Evolutionary conservation across 371 early-diverging fungal genomes (phyloP), one percentile per base, ranked within the genome.

Genomic region (Mycotypha africana): DNA sequence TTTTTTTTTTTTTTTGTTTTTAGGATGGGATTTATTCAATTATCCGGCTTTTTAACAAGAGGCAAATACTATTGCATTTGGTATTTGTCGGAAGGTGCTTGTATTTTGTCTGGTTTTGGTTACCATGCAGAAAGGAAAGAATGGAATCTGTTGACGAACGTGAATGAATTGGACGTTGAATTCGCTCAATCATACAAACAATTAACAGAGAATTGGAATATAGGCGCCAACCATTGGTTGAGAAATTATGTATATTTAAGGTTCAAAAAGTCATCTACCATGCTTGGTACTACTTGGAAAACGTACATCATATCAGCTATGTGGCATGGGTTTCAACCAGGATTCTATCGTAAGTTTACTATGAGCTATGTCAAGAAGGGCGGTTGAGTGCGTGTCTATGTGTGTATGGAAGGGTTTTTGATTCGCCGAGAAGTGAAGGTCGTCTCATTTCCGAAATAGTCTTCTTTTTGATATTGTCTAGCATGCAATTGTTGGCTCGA

Each of bases 301-400:
- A 94, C 95, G 4, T 93, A 91, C 58, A 65, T 71, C 22, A 68
- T 82, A 1, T 90, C 91, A 23, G 89, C 95, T 14, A 67, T 91
- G 47, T 97, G 97, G 97, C 97, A 97, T 55, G 95, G 95, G 22
- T 94, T 97, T 70, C 85, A 89, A 54, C 87, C 91, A 8, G 93
- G 91, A 5, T 90, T 91, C 53, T 88, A 91, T 47, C 56, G 85
- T 67, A 82, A 78, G 59, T 76, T n/a, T n/a, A n/a, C n/a, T n/a
- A n/a, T n/a, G n/a, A 45, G n/a, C n/a, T n/a, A n/a, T n/a, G n/a
- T 24, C 30, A 8, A 28, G 30, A 6, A 28, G 12, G 56, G 25
- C 24, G 32, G 32, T 19, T 7, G 20, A 19, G 41, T 26, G 39
- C 2, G 38, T 2, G 42, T 3, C 45, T 20, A 14, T 1, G 15